These are phyloP conservation scores for Xerocomellus chrysenteron DNA, from an alignment of 768 basidiomycete species.

Conservation along the genomic window DNA sequence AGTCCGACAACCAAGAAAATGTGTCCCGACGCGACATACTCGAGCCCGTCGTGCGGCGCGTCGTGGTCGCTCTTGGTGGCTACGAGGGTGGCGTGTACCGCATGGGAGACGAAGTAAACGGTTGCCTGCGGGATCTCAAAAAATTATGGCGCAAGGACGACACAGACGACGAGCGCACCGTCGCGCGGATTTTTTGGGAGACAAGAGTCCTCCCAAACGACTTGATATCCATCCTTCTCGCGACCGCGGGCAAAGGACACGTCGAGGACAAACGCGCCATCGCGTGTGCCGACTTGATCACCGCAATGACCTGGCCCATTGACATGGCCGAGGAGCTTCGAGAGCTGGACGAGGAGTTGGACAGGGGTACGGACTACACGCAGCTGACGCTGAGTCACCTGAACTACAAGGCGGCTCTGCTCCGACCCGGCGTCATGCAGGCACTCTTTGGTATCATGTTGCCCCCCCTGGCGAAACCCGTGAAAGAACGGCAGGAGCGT, in stretches of 20 bases:
- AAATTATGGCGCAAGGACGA: constrained; percentile 96
- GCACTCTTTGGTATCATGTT: constrained; percentile 74
- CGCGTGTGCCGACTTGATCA: constrained; percentile 83
- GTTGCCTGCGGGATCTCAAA: constrained; percentile 92
- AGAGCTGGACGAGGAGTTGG: constrained; percentile 80
- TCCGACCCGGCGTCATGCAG: constrained; percentile 66
- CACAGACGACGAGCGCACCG: constrained; percentile 93
- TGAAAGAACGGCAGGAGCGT: constrained; percentile 68
- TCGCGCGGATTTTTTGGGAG: constrained; percentile 90
- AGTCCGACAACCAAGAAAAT: constrained; percentile 30
- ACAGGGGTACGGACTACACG: constrained; percentile 86
- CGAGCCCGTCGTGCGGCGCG: constrained; percentile 65
- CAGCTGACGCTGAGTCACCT: constrained; percentile 78
- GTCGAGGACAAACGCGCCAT: constrained; percentile 84
- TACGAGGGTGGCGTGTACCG: constrained; percentile 64
- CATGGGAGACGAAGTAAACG: constrained; percentile 77
- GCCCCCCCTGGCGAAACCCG: constrained; percentile 70
- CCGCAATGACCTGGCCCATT: constrained; percentile 99
- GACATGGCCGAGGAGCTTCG: constrained; percentile 92
- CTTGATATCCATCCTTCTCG: constrained; percentile 79
- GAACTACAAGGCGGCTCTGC: constrained; percentile 77
- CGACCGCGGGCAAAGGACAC: constrained; percentile 72
- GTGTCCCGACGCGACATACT: constrained; percentile 53
- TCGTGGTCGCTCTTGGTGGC: constrained; percentile 81
- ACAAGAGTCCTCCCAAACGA: constrained; percentile 86